Base-by-base conservation (phyloP, 208 protist species). In the Acanthamoeba lenticulata region DNA sequence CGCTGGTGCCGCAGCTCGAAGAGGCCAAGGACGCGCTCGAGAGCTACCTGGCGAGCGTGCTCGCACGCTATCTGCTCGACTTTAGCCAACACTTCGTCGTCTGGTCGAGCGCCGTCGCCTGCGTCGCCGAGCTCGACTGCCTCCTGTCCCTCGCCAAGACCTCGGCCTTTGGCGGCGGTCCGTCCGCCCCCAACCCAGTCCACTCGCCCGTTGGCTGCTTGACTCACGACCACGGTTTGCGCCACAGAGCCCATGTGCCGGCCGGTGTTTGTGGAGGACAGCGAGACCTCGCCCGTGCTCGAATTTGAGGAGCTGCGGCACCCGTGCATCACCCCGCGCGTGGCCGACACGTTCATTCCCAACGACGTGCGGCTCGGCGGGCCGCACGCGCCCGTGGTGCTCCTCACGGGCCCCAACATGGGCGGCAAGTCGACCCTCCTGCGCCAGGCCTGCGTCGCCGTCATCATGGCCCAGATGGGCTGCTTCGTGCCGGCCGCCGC, bases 341-440 rank as follows among this genome's bases (percentile, higher is more conserved):
- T 88, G 49, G 38, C 42, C 47, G 94, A 92, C 34, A 29, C 94
- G 89, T 97, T 97, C 60, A 96, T 96, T 24, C 96, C 96, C 2
- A 97, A 97, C 52, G 95, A 97, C 55, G 13, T 96, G 9, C 38
- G 92, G 49, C 90, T 40, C 21, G 44, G 42, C 32, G 32, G 55
- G 13, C 34, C 65, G 15, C 69, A 95, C 40, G 79, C 95, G 6
- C 74, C 60, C 0, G 45, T 98, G 57, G 96, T 99, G 81, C 95
- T 99, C 24, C 95, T 99, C 27, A 99, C 99, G 11, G 99, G 99
- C 15, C 99, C 99, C 5, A 99, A 99, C 95, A 99, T 99, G 99
- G 99, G 99, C 24, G 99, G 99, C 47, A 99, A 99, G 95, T 99
- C 98, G 65, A 99, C 98, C 0, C 94, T 99, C 29, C 98, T 99